Percentiles rank a stretch among this genome's conserved stretches.
Evolutionary conservation across 1,284 basidiomycete species (phyloP).

Genomic region (Cutaneotrichosporon sp.): DNA sequence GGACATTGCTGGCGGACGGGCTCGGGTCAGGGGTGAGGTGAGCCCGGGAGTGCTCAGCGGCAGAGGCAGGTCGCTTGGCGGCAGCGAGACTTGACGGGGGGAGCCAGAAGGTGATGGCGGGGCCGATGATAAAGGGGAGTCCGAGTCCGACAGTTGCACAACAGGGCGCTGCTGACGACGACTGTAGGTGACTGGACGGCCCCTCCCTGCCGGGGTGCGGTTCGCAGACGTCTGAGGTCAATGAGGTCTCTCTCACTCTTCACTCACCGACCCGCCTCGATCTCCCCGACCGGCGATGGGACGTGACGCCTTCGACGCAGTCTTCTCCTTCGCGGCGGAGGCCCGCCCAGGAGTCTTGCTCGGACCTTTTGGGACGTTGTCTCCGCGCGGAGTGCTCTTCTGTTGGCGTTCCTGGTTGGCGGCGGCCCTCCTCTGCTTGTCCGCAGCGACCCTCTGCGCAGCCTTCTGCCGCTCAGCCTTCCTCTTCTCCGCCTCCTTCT

Average conservation of each 20-base stretch:
- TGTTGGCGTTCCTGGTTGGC: background rate
- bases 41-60: background rate
- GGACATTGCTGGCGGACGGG: background rate
- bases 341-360: background rate
- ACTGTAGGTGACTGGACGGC: constrained; percentile 18
- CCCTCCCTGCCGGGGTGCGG: background rate
- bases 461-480: constrained; percentile 3
- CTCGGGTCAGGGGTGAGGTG: background rate
- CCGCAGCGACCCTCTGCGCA: background rate
- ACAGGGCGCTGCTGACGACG: constrained; percentile 1
- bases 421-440: background rate
- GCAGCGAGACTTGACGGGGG: background rate
- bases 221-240: background rate
- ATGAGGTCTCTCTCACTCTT: too few relatives aligned
- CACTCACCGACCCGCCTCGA: background rate
- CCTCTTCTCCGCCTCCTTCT: constrained; percentile 7
- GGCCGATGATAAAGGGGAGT: constrained; percentile 16
- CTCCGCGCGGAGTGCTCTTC: background rate
- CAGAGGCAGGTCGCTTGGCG: background rate
- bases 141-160: constrained; percentile 6
- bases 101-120: constrained; percentile 11
- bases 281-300: background rate
- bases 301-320: too few relatives aligned
- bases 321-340: background rate
- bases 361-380: background rate